Percentiles rank a stretch among this genome's conserved stretches.
Evolutionary conservation across 176 grass and related monocot species (phyloP).

Genomic region (Eragrostis curvula): DNA sequence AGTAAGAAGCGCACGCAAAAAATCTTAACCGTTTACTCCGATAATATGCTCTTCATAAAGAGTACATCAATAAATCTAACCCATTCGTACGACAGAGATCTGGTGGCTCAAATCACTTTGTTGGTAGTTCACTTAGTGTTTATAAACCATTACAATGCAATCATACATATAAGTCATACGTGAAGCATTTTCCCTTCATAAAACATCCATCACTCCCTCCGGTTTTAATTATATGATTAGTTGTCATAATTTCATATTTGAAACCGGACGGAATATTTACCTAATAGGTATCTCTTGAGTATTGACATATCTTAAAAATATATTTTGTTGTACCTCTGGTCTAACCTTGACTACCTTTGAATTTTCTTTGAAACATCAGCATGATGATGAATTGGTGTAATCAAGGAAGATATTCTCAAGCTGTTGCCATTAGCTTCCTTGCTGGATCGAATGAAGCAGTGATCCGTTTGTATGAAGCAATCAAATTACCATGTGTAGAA

Average conservation of each 20-base stretch:
- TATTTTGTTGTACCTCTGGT: background rate
- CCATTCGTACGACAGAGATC: too few species aligned
- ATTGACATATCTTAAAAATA: background rate
- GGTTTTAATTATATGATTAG: too few species aligned
- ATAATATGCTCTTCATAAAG: background rate
- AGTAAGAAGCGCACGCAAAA: background rate
- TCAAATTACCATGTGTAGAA: background rate
- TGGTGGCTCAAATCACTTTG: too few species aligned
- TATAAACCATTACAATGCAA: too few species aligned
- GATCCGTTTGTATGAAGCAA: background rate
- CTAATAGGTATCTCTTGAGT: background rate
- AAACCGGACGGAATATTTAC: background rate
- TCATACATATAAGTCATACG: too few species aligned
- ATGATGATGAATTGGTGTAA: conserved; percentile 14
- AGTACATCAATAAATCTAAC: too few species aligned
- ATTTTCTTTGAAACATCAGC: background rate
- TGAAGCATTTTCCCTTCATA: too few species aligned
- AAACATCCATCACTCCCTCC: too few species aligned
- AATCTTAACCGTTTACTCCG: background rate
- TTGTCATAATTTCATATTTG: background rate
- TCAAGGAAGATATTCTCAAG: background rate
- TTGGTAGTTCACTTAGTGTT: too few species aligned
- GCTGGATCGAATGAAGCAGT: background rate
- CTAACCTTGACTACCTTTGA: conserved; percentile 11
- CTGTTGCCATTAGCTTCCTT: background rate